A percentile compares a stretch with the other conserved stretches of the same genome.
phyloP scores from a whole-genome alignment of 2,329 filamentous ascomycete genomes.

The Fusarium longipes region DNA sequence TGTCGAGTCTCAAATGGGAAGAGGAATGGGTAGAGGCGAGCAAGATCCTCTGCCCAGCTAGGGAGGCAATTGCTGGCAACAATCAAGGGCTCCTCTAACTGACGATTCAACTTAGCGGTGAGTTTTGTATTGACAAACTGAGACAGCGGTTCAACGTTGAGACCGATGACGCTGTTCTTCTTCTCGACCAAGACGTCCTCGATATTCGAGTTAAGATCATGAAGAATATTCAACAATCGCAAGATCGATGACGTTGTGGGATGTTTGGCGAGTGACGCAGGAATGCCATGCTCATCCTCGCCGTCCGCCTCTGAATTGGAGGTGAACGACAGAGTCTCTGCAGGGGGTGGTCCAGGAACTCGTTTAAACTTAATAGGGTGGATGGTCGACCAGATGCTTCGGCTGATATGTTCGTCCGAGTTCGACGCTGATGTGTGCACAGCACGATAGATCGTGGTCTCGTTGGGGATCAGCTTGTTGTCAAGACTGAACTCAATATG shows the following conservation, averaged over 20 bases:
- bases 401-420: constrained; percentile 72
- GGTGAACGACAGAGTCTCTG: constrained; percentile 73
- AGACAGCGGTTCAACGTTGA: constrained; percentile 84
- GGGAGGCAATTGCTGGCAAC: constrained; percentile 97
- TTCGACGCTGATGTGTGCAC: constrained; percentile 73
- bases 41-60: constrained; percentile 94
- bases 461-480: constrained; percentile 83
- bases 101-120: constrained; percentile 95
- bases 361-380: constrained; percentile 94
- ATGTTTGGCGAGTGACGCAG: constrained; percentile 83
- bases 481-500: constrained; percentile 96
- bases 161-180: constrained; percentile 70
- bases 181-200: constrained; percentile 89
- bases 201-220: constrained; percentile 91
- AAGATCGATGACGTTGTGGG: constrained; percentile 89
- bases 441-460: constrained; percentile 95
- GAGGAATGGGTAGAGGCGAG: constrained; percentile 92
- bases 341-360: constrained; percentile 82
- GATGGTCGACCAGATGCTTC: constrained; percentile 89
- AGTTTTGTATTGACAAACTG: constrained; percentile 99
- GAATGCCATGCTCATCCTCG: constrained; percentile 70
- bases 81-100: constrained; percentile 94
- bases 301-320: constrained; percentile 60
- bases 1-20: constrained; percentile 98
- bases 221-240: constrained; percentile 86